Base-by-base conservation (phyloP, 371 early-diverging fungal species). In the Basidiobolus meristosporus region DNA sequence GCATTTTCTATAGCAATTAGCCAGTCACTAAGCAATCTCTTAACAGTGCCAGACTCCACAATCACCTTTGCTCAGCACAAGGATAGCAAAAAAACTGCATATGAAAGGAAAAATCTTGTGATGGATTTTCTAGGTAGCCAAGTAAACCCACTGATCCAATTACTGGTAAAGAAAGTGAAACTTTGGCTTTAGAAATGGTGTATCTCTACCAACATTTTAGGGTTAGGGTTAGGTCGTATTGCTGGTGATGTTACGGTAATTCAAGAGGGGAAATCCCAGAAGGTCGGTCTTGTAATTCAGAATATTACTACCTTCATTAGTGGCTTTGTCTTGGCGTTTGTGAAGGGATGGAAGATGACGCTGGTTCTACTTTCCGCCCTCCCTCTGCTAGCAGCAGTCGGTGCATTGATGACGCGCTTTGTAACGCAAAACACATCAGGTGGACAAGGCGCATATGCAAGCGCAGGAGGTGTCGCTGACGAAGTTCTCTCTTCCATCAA, bases 191-290 rank as follows among this genome's bases (percentile, higher is more conserved):
- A n/a, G n/a, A n/a, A n/a, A n/a, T n/a, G n/a, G n/a, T n/a, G n/a
- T n/a, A n/a, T n/a, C n/a, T n/a, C n/a, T n/a, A n/a, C n/a, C n/a
- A n/a, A n/a, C n/a, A n/a, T n/a, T n/a, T n/a, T n/a, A n/a, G n/a
- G n/a, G n/a, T n/a, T n/a, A n/a, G n/a, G n/a, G n/a, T n/a, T n/a
- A n/a, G n/a, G n/a, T 75, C 70, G 82, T 41, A 65, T 85, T 15
- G 71, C 79, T 14, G 65, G 73, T 51, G 76, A 89, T 60, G 70
- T 76, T 31, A 64, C 86, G 37, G 44, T 82, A 37, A 65, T 86
- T 35, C 82, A 82, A 52, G 87, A 84, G 57, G 87, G 93, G 36
- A 77, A 87, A 6, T 68, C 73, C 19, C 89, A 85, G 30, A 93
- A 92, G 50, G 72, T 85, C 30, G 80, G 81, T 39, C 49, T 78